Percentiles rank a stretch among this genome's conserved stretches.
phyloP scores from a whole-genome alignment of 257 asterid species.

The Rehmannia glutinosa region DNA sequence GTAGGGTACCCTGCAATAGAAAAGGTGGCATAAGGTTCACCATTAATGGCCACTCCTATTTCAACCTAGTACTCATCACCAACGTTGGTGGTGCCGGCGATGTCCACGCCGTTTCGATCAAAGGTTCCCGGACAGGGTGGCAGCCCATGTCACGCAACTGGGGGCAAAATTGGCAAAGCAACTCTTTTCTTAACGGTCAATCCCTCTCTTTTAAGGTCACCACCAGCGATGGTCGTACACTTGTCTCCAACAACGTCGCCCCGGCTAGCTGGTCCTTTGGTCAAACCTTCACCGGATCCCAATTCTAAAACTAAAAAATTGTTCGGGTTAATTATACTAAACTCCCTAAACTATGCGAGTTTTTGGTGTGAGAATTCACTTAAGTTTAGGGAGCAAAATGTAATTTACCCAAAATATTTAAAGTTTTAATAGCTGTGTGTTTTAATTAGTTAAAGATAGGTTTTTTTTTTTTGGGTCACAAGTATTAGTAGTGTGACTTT shows the following conservation, averaged over 20 bases:
- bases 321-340: too few species aligned
- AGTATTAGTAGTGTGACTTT: constrained; percentile 39
- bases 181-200: constrained; percentile 62
- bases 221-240: constrained; percentile 62
- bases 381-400: too few species aligned
- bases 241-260: constrained; percentile 53
- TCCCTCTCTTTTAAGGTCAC: constrained; percentile 72
- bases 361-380: too few species aligned
- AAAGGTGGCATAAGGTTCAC: constrained; percentile 87
- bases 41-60: constrained; percentile 76
- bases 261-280: constrained; percentile 82
- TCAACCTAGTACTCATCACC: constrained; percentile 71
- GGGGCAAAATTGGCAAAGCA: constrained; percentile 93
- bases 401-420: too few species aligned
- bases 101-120: constrained; percentile 58
- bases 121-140: constrained; percentile 74
- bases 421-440: too few species aligned
- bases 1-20: constrained; percentile 67
- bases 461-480: too few species aligned
- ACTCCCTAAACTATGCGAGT: constrained; percentile 2
- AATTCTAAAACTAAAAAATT: too few species aligned
- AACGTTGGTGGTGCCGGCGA: constrained; percentile 91
- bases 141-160: constrained; percentile 78
- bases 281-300: constrained; percentile 71
- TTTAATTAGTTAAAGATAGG: too few species aligned